Percentiles rank a stretch among this genome's conserved stretches.
Conservation (phyloP, 1,284 basidiomycete species). For the Ceratobasidium sp. region DNA sequence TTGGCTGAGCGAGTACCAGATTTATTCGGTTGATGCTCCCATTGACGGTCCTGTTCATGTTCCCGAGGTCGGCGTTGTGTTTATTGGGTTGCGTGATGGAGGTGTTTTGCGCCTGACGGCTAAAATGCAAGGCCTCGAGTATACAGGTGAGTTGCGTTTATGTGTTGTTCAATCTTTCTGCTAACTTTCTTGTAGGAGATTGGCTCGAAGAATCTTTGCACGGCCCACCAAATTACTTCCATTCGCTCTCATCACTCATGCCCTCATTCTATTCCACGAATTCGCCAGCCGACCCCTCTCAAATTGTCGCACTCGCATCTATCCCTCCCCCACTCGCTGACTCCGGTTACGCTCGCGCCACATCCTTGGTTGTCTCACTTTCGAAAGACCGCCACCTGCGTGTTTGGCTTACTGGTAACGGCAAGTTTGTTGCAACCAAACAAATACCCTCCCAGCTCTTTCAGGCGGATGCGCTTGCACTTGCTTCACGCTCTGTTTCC, state of each 20-base stretch:
- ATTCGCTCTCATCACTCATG: conserved; percentile 74
- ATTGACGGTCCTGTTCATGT: conserved; percentile 72
- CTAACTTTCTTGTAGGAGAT: conserved; percentile 32
- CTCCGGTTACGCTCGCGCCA: conserved; percentile 40
- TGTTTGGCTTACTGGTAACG: conserved; percentile 70
- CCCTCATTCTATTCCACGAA: conserved; percentile 63
- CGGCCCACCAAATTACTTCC: conserved; percentile 32
- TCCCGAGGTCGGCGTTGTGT: conserved; percentile 77
- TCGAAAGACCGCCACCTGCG: conserved; percentile 89
- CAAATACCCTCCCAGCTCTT: conserved; percentile 43
- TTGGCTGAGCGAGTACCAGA: conserved; percentile 77
- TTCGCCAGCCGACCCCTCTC: conserved; percentile 61
- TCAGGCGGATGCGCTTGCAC: conserved; percentile 41
- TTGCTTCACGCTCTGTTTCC: conserved; percentile 44
- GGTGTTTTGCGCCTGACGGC: conserved; percentile 79
- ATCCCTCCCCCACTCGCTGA: conserved; percentile 70
- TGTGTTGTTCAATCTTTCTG: not conserved
- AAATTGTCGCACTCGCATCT: conserved; percentile 76
- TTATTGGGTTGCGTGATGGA: conserved; percentile 76
- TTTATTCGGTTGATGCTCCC: conserved; percentile 66
- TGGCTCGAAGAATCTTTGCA: conserved; percentile 24
- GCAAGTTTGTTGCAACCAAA: conserved; percentile 41
- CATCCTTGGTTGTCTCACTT: conserved; percentile 79
- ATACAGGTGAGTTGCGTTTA: conserved; percentile 24
- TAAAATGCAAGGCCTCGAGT: conserved; percentile 55